phyloP scores from a whole-genome alignment of 1,284 basidiomycete genomes.

The Papiliotrema fonsecae region DNA sequence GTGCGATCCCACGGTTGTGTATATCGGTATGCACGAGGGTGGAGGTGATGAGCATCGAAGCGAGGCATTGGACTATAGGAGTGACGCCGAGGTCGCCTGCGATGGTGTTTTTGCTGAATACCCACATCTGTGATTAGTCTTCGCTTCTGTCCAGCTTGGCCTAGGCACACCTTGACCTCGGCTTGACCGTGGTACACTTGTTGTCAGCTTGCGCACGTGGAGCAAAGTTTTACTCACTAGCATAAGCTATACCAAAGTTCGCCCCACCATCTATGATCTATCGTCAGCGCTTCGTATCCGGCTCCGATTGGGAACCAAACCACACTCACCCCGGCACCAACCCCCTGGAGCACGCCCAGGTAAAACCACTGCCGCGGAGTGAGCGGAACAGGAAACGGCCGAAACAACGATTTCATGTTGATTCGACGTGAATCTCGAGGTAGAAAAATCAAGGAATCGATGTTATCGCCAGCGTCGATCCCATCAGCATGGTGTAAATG shows the following conservation, averaged over 20 bases:
- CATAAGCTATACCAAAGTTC: slow-evolving; percentile 48
- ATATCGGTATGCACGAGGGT: slow-evolving; percentile 48
- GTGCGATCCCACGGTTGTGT: slow-evolving; percentile 38
- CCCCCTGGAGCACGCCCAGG: slow-evolving; percentile 37
- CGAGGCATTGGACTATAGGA: slow-evolving; percentile 43
- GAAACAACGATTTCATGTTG: slow-evolving; percentile 37
- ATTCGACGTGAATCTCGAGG: no score
- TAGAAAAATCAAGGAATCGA: no score
- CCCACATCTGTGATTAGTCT: slow-evolving; percentile 39
- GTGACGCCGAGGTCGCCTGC: slow-evolving; percentile 48
- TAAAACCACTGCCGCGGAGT: slow-evolving; percentile 42
- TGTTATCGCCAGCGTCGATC: no score
- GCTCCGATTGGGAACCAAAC: background rate
- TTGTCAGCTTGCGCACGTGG: background rate
- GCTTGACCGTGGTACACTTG: slow-evolving; percentile 41
- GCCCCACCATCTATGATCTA: slow-evolving; percentile 42
- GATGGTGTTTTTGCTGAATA: slow-evolving; percentile 42
- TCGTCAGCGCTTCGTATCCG: background rate
- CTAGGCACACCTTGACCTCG: slow-evolving; percentile 16
- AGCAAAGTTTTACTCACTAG: slow-evolving; percentile 23
- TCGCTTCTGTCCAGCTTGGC: background rate
- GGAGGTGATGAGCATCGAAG: slow-evolving; percentile 47
- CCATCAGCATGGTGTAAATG: no score
- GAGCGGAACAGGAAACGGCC: slow-evolving; percentile 44
- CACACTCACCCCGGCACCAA: slow-evolving; percentile 30